Evolutionary conservation across 2,329 filamentous ascomycete species (phyloP), one percentile per base, ranked within the genome.

Genomic region (Scedosporium dehoogii): DNA sequence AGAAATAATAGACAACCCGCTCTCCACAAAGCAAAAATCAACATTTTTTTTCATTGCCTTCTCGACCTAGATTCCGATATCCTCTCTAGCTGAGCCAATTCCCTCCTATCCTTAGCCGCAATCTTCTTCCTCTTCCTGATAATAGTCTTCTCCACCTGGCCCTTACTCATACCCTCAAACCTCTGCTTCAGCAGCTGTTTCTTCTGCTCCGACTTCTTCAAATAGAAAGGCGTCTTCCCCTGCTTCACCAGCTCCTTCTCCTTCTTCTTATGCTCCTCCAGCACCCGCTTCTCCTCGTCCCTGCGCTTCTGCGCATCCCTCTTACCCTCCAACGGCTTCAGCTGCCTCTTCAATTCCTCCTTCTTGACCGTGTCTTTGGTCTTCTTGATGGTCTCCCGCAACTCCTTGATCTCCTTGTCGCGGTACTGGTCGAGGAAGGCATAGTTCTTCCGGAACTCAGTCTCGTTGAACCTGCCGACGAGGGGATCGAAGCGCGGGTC

Each of bases 201-300:
- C 86, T 94, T 96, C 79, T 94, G 85, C 76, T 97, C 93, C 70
- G 87, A 86, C 78, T 87, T 88, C 84, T 99, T 99, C 69, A 97
- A 78, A 75, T 91, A 97, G 77, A 92, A 99, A 0, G 94, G 93
- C 72, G 83, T 85, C 85, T 97, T 97, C 65, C 94, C 94, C 77
- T 96, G 85, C 69, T 86, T 86, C 60, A 97, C 86, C 64, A 90
- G 77, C 73, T 92, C 89, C 77, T 91, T 92, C 80, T 99, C 94
- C 73, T 86, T 82, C 76, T 84, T 84, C 70, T 89, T 85, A 76
- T 97, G 92, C 73, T 89, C 86, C 55, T 85, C 80, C 61, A 93
- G 69, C 51, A 97, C 77, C 63, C 85, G 82, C 68, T 84, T 80
- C 73, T 89, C 85, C 64, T 86, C 83, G 65, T 91, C 88, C 76